Conservation (phyloP, 805 yeast species). For the Saturnispora besseyi region DNA sequence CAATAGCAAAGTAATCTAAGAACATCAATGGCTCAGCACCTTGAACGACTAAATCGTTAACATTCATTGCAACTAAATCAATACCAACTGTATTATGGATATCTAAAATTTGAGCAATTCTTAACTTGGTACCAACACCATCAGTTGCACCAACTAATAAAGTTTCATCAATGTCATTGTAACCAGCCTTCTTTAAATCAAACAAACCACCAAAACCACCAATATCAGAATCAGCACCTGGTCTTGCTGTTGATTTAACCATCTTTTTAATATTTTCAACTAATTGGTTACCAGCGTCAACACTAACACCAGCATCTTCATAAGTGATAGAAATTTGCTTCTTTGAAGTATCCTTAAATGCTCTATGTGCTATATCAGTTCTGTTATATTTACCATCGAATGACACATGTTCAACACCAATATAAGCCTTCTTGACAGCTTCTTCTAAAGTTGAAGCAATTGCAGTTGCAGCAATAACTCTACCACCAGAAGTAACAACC, state of each 20-base stretch:
- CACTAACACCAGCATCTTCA: slow-evolving; percentile 95
- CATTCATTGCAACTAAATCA: slow-evolving; percentile 98
- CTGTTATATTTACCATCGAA: slow-evolving; percentile 77
- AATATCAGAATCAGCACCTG: slow-evolving; percentile 96
- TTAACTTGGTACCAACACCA: slow-evolving; percentile 96
- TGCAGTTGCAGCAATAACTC: slow-evolving; percentile 94
- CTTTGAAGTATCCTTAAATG: slow-evolving; percentile 51
- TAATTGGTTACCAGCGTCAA: slow-evolving; percentile 85
- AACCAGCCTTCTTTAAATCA: slow-evolving; percentile 84
- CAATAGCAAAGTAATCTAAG: slow-evolving; percentile 94
- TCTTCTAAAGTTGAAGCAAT: slow-evolving; percentile 63
- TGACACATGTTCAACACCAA: slow-evolving; percentile 67
- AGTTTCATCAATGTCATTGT: slow-evolving; percentile 59
- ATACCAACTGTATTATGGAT: slow-evolving; percentile 97
- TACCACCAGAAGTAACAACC: slow-evolving; percentile 84
- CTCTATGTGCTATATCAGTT: slow-evolving; percentile 92
- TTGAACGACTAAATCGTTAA: slow-evolving; percentile 93
- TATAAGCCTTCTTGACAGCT: slow-evolving; percentile 80
- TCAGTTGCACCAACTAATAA: slow-evolving; percentile 95
- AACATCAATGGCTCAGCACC: slow-evolving; percentile 97
- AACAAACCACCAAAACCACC: slow-evolving; percentile 99
- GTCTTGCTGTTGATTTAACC: slow-evolving; percentile 86
- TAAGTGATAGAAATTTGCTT: slow-evolving; percentile 55
- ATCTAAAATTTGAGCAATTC: slow-evolving; percentile 83
- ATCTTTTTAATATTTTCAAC: slow-evolving; percentile 85